Evolutionary conservation across 768 basidiomycete species (phyloP).

Genomic region (Phylloporus scabripes): DNA sequence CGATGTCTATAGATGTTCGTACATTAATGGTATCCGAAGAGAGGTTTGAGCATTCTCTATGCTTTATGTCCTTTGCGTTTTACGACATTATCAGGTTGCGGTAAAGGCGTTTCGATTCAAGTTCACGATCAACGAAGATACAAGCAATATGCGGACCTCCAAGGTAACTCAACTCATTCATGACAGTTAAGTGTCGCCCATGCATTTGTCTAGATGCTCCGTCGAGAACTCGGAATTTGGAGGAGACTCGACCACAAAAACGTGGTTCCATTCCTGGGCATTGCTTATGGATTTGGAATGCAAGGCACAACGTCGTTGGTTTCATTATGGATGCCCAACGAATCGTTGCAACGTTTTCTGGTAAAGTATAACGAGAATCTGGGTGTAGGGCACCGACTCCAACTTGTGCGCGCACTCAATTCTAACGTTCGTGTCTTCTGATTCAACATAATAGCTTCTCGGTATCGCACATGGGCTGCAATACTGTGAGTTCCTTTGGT

Average conservation of each 20-base stretch:
- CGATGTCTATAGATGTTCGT: too few relatives aligned
- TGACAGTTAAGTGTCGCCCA: too few relatives aligned
- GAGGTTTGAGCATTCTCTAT: too few relatives aligned
- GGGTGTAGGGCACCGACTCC: background rate
- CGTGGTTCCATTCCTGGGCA: conserved; percentile 25
- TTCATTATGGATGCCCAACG: conserved; percentile 29
- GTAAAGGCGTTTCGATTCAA: too few relatives aligned
- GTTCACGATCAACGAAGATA: too few relatives aligned
- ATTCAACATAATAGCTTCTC: conserved; percentile 16
- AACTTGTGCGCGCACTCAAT: conserved; percentile 10
- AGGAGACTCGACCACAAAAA: conserved; percentile 19
- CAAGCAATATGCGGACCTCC: too few relatives aligned
- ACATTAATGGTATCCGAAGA: too few relatives aligned
- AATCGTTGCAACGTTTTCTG: conserved; percentile 19
- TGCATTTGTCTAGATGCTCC: conserved; percentile 1
- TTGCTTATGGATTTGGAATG: conserved; percentile 23
- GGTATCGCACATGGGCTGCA: conserved; percentile 9
- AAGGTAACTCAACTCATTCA: too few relatives aligned
- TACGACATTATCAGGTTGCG: too few relatives aligned
- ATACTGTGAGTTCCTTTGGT: background rate
- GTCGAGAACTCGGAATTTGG: conserved; percentile 30
- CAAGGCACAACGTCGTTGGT: conserved; percentile 21
- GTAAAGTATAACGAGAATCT: background rate
- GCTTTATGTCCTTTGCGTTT: too few relatives aligned
- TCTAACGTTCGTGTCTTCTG: conserved; percentile 9